Conservation (phyloP, 1,284 basidiomycete species). For the Microbotryomycetes sp. region DNA sequence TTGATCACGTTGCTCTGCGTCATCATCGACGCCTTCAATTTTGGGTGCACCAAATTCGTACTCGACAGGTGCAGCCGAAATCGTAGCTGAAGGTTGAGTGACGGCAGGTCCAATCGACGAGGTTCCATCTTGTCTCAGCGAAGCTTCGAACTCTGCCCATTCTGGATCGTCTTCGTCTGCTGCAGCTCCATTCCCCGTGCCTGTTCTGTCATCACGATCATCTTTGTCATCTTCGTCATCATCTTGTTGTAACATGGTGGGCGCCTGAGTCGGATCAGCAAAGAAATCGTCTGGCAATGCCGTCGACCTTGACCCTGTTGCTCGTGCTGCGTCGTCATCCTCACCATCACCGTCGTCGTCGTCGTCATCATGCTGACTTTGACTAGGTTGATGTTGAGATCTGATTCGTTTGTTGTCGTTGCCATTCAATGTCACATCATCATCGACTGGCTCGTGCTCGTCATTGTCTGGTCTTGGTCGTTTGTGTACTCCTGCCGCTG, state of each 20-base stretch:
- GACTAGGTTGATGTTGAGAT: too few relatives aligned
- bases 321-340: not conserved
- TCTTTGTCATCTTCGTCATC: slow-evolving; percentile 54
- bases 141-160: slow-evolving; percentile 24
- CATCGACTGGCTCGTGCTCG: not conserved
- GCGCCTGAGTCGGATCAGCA: slow-evolving; percentile 58
- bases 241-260: slow-evolving; percentile 40
- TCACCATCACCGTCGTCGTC: not conserved
- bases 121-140: slow-evolving; percentile 6
- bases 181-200: not conserved
- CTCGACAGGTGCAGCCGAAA: slow-evolving; percentile 23
- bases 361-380: not conserved
- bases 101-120: not conserved
- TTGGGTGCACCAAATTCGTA: slow-evolving; percentile 34
- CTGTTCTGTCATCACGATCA: slow-evolving; percentile 27
- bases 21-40: slow-evolving; percentile 16
- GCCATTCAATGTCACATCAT: too few relatives aligned
- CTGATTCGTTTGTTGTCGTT: too few relatives aligned
- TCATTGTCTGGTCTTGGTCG: not conserved
- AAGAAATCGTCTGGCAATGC: slow-evolving; percentile 68
- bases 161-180: slow-evolving; percentile 23
- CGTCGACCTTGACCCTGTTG: slow-evolving; percentile 22
- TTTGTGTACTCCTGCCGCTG: slow-evolving; percentile 5
- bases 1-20: not conserved
- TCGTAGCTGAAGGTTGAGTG: slow-evolving; percentile 13